These are phyloP conservation scores for Neurospora sp. DNA, from an alignment of 2,329 filamentous ascomycete species.

Conservation along the genomic window DNA sequence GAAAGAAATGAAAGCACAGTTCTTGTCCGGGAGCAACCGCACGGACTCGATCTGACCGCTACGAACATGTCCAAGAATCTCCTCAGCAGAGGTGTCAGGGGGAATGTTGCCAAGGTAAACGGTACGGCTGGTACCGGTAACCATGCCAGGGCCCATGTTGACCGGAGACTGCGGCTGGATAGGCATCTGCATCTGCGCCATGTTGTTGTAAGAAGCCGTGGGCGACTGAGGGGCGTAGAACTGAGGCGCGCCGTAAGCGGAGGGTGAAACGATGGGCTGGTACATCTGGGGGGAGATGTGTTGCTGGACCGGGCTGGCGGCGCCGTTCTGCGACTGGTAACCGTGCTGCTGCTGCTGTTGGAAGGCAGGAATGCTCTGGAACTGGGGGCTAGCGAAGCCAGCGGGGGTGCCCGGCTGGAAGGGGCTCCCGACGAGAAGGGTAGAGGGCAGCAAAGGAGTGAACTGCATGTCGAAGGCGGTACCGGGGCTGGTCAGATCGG, in stretches of 20 bases:
- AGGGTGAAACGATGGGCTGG: constrained; percentile 76
- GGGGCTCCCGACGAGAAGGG: constrained; percentile 87
- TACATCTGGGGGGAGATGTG: constrained; percentile 75
- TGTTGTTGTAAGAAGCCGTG: constrained; percentile 59
- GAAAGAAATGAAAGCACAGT: constrained; percentile 99
- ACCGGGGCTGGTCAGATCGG: constrained; percentile 76
- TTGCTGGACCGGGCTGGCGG: constrained; percentile 66
- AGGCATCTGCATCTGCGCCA: constrained; percentile 46
- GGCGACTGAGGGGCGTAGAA: constrained; percentile 83
- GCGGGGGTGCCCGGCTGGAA: constrained; percentile 93
- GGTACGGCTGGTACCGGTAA: constrained; percentile 87
- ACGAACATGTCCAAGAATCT: constrained; percentile 90
- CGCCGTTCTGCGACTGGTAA: constrained; percentile 45
- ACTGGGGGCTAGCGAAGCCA: constrained; percentile 83
- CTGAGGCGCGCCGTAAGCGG: constrained; percentile 69
- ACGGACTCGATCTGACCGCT: constrained; percentile 99
- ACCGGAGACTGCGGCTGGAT: constrained; percentile 64
- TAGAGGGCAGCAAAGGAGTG: constrained; percentile 87
- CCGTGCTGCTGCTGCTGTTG: constrained; percentile 47
- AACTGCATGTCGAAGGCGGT: constrained; percentile 97
- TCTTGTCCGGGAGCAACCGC: constrained; percentile 92
- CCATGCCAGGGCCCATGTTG: constrained; percentile 65
- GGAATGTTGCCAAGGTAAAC: constrained; percentile 98
- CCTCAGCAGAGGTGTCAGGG: constrained; percentile 92
- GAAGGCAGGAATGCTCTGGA: constrained; percentile 73